Base-by-base conservation (phyloP, 2,329 filamentous ascomycete genomes). In the Emericellopsis atlantica region DNA sequence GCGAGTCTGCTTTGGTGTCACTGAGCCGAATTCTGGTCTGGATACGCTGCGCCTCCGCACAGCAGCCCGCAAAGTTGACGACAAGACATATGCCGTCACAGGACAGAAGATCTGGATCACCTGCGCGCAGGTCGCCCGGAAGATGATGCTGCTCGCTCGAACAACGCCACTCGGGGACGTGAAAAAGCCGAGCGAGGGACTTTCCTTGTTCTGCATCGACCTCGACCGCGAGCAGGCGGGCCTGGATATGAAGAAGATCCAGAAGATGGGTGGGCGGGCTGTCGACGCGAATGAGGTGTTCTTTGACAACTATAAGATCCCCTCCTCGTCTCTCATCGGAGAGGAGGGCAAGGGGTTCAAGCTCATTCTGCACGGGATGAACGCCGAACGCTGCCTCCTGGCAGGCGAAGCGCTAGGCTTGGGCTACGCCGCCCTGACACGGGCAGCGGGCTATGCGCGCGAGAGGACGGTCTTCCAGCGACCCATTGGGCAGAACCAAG, bases 91-190 rank as follows among this genome's bases (percentile, higher is more conserved):
- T 54, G 66, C 62, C 1, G 69, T 93, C 10, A 75, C 75, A 0
- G 85, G 86, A 0, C 84, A 90, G 55, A 93, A 93, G 62, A 89
- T 90, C 41, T 93, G 86, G 86, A 93, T 92, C 41, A 85, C 84
- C 0, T 89, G 78, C 40, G 86, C 86, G 0, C 84, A 93, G 55
- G 81, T 90, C 1, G 85, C 86, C 0, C 70, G 72, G 4, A 85
- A 86, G 51, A 93, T 93, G 85, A 79, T 93, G 4, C 68, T 93
- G 0, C 70, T 94, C 0, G 84, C 84, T 0, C 74, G 86, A 1
- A 93, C 85, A 0, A 85, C 78, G 0, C 73, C 81, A 0, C 49
- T 81, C 0, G 79, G 85, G 39, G 67, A 84, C 44, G 76, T 79
- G 0, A 64, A 66, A 44, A 87, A 81, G 53, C 74, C 80, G 0